These are phyloP conservation scores for Leccinum pellstonianum DNA, from an alignment of 768 basidiomycete species.

Conservation along the genomic window DNA sequence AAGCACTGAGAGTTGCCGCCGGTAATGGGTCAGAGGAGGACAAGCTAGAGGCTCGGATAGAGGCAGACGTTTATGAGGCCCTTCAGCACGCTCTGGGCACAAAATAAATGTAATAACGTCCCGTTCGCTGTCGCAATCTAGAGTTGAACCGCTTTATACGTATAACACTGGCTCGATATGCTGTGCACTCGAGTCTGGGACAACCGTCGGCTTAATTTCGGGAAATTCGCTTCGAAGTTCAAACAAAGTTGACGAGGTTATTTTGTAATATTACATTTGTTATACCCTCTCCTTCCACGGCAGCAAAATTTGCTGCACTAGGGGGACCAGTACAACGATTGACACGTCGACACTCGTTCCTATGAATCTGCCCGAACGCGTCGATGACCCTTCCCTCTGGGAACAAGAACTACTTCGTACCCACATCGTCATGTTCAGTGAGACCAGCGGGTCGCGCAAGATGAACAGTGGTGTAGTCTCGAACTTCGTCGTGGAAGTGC, in stretches of 20 bases:
- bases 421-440: not conserved
- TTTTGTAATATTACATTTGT: not conserved
- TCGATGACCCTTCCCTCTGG: constrained; percentile 23
- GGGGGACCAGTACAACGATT: too few relatives aligned
- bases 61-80: constrained; percentile 95
- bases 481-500: constrained; percentile 16
- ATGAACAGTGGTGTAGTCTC: not conserved
- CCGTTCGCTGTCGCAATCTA: constrained; percentile 12
- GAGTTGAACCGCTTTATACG: constrained; percentile 8
- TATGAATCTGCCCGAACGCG: constrained; percentile 19
- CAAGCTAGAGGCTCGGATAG: constrained; percentile 90
- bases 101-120: constrained; percentile 34
- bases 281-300: not conserved
- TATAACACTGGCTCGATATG: not conserved
- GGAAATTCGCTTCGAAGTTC: not conserved
- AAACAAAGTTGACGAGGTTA: not conserved
- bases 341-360: not conserved
- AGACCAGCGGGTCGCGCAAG: not conserved
- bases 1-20: constrained; percentile 76
- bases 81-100: constrained; percentile 79
- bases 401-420: constrained; percentile 21
- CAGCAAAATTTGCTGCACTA: not conserved
- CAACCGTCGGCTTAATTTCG: not conserved
- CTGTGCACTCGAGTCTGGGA: not conserved
- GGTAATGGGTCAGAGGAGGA: constrained; percentile 91